These are phyloP conservation scores for Pinus taeda DNA, from an alignment of 75 land plant genomes.

Conservation along the genomic window DNA sequence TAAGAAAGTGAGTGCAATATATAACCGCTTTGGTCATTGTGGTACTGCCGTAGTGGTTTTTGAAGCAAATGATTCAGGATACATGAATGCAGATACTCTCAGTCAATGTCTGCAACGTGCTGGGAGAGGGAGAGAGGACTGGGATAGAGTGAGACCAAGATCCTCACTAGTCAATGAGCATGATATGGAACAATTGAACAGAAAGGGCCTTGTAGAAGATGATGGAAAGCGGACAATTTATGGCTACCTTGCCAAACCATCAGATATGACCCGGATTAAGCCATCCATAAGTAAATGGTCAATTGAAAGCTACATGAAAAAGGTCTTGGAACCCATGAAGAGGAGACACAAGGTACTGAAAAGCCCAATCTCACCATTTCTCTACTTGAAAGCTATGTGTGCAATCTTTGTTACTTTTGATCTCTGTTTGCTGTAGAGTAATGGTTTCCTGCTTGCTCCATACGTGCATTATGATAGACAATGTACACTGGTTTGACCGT, in stretches of 20 bases:
- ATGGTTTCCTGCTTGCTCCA: too few relatives aligned
- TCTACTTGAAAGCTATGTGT: too few relatives aligned
- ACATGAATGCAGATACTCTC: slow-evolving; percentile 21
- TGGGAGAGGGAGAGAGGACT: slow-evolving; percentile 13
- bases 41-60: slow-evolving; percentile 21
- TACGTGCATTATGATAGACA: too few relatives aligned
- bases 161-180: neutral
- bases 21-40: slow-evolving; percentile 14
- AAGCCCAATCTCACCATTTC: too few relatives aligned
- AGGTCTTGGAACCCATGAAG: slow-evolving; percentile 16
- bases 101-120: slow-evolving; percentile 4
- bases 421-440: too few relatives aligned
- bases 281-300: slow-evolving; percentile 4
- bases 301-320: slow-evolving; percentile 24
- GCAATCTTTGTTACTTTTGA: too few relatives aligned
- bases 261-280: slow-evolving; percentile 8
- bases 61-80: slow-evolving; percentile 22
- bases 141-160: slow-evolving; percentile 10
- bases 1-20: slow-evolving; percentile 13
- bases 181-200: slow-evolving; percentile 8
- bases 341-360: slow-evolving; percentile 12
- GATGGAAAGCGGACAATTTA: slow-evolving; percentile 27
- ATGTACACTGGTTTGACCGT: too few relatives aligned
- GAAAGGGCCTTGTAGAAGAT: slow-evolving; percentile 10
- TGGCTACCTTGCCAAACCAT: slow-evolving; percentile 24